These are phyloP conservation scores for Anacardium occidentale DNA, from an alignment of 345 rosid genomes.

Conservation along the genomic window DNA sequence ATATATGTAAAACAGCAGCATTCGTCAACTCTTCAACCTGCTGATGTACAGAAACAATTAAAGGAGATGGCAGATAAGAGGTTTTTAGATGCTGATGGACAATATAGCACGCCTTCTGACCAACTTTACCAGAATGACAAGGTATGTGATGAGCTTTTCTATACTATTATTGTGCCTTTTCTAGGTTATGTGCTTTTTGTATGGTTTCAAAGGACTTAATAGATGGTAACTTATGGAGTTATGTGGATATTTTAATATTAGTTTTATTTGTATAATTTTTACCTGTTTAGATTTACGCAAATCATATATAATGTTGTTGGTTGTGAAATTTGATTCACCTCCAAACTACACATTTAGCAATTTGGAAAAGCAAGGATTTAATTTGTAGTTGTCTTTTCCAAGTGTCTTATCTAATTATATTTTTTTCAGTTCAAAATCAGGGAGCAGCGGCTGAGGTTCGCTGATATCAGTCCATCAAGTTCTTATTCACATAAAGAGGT, in stretches of 20 bases:
- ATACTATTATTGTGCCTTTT: not conserved
- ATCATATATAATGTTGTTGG: not conserved
- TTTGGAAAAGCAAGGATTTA: not conserved
- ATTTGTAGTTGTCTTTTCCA: constrained; percentile 1
- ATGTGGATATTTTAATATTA: not conserved
- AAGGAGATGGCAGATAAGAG: constrained; percentile 88
- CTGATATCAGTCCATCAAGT: constrained; percentile 63
- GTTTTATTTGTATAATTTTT: not conserved
- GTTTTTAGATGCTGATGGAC: constrained; percentile 56
- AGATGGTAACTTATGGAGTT: not conserved
- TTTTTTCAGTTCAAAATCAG: constrained; percentile 64
- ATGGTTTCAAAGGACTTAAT: not conserved
- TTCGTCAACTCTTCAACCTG: constrained; percentile 69
- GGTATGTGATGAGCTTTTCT: constrained; percentile 32
- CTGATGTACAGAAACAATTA: constrained; percentile 71
- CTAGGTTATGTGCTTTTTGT: not conserved
- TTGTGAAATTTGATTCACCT: not conserved
- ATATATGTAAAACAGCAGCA: constrained; percentile 80
- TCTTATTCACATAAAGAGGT: constrained; percentile 92
- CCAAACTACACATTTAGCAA: not conserved
- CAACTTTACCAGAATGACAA: constrained; percentile 34
- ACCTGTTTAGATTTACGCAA: not conserved
- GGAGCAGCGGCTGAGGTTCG: constrained; percentile 82
- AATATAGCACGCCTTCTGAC: constrained; percentile 36
- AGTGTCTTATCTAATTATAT: constrained; percentile 21